Evolutionary conservation across 805 yeast species (phyloP), one percentile per base, ranked within the genome.

Genomic region (Yarrowia bubula): DNA sequence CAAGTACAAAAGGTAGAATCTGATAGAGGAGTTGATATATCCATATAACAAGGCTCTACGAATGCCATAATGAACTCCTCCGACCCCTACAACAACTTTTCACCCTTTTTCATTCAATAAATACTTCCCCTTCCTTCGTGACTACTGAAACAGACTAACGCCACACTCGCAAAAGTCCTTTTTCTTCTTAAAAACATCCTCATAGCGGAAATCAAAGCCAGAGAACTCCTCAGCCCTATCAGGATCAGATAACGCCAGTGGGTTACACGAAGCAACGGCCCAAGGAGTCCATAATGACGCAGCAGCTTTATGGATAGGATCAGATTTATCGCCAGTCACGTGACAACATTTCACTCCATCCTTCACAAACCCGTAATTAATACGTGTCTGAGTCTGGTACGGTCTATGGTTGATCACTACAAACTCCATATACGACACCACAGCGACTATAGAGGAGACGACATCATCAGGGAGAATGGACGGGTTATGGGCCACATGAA

Each of bases 161-260:
- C 60, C 60, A 39, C 60, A 53, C n/a, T 53, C 60, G 11, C 60
- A 53, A n/a, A 22, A 11, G 28, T 53, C 46, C 22, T 39, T 53
- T 10, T 53, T 53, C 47, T 38, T 39, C 47, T 55, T 55, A 14
- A 55, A 41, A n/a, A 41, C 61, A 13, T 55, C 61, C 47, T 55
- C 47, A 18, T 55, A 55, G 8, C 61, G 47, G 38, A 55, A 41
- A 28, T 55, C 61, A 39, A 55, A 55, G 7, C 38, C 17, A 1
- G 43, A 35, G 31, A 55, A 41, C 38, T 55, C 61, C 46, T 55
- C 47, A 15, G 60, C 60, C 3, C 15, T 15, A 4, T 38, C 28
- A 1, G 60, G 60, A 17, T 53, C 60, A 2, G 60, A 31, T 3
- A 41, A 2, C 1, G 38, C 14, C 13, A 55, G 47, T 3, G 61